Evolutionary conservation across 176 grass and related monocot species (phyloP).

Genomic region (Luzula sylvatica): DNA sequence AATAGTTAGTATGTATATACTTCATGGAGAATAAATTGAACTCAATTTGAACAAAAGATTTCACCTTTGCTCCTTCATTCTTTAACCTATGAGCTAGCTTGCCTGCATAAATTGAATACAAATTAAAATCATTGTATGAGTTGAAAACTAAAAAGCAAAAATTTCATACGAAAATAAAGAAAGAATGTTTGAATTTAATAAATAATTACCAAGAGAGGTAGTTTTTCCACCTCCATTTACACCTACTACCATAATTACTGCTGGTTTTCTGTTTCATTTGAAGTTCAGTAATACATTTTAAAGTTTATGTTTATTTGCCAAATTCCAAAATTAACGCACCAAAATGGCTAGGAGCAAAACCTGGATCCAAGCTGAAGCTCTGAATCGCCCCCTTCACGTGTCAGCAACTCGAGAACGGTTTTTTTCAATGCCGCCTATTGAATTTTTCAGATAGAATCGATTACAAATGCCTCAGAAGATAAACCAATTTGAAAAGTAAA

Average conservation of each 20-base stretch:
- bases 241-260: conserved; percentile 80
- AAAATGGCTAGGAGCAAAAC: conserved; percentile 28
- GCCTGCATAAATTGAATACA: conserved; percentile 40
- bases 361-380: conserved; percentile 92
- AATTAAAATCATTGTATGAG: not conserved
- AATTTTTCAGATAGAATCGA: not conserved
- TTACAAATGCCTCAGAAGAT: not conserved
- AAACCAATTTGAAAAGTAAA: not conserved
- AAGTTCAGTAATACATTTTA: not conserved
- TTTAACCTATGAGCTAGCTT: conserved; percentile 94
- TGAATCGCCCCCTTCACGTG: conserved; percentile 59
- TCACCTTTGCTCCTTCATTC: conserved; percentile 89
- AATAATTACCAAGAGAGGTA: conserved; percentile 62
- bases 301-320: not conserved
- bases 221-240: conserved; percentile 98
- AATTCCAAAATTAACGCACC: not conserved
- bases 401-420: conserved; percentile 60
- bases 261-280: conserved; percentile 46
- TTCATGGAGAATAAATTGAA: not conserved
- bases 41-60: conserved; percentile 8
- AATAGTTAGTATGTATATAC: not conserved
- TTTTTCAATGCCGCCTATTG: conserved; percentile 57
- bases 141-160: no score
- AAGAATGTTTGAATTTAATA: not conserved
- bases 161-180: not conserved